Percentiles rank a stretch among this genome's conserved stretches.
Evolutionary conservation across 768 basidiomycete genomes (phyloP).

Genomic region (Leccinum longicurvipes): DNA sequence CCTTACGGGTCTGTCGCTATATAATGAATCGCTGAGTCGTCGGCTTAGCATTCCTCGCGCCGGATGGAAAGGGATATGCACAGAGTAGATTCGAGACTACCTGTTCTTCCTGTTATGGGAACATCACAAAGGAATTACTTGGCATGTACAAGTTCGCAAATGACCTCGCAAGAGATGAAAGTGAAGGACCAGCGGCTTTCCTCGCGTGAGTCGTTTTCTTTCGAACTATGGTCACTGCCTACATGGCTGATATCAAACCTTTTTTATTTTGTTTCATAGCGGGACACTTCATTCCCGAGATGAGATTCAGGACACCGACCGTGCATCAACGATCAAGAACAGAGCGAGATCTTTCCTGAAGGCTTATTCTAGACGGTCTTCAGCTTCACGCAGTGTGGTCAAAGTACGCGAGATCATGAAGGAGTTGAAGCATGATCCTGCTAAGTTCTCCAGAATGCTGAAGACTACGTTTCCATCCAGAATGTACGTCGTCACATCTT

Average conservation of each 20-base stretch:
- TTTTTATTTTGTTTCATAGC: conserved; percentile 12
- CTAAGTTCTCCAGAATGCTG: conserved; percentile 1
- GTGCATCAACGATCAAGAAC: conserved; percentile 25
- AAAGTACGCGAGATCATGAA: conserved; percentile 3
- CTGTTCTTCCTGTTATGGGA: conserved; percentile 36
- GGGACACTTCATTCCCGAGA: conserved; percentile 33
- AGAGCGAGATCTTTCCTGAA: neutral
- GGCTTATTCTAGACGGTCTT: neutral
- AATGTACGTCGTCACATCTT: conserved; percentile 16
- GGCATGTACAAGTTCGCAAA: conserved; percentile 38
- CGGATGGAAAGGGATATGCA: conserved; percentile 42
- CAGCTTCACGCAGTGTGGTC: neutral
- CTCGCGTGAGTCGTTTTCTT: conserved; percentile 29
- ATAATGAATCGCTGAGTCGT: neutral
- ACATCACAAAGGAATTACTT: conserved; percentile 39
- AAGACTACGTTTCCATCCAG: conserved; percentile 4
- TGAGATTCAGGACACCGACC: conserved; percentile 10
- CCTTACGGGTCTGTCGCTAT: too few relatives aligned
- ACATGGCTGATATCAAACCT: neutral
- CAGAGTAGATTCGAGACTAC: conserved; percentile 37
- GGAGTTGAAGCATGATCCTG: conserved; percentile 6
- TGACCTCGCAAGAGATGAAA: conserved; percentile 28
- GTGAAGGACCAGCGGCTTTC: conserved; percentile 5
- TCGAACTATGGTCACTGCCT: neutral
- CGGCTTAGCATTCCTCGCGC: conserved; percentile 36